Percentiles rank a stretch among this genome's conserved stretches.
phyloP scores from a whole-genome alignment of 257 asterid species.

The Nicotiana attenuata region DNA sequence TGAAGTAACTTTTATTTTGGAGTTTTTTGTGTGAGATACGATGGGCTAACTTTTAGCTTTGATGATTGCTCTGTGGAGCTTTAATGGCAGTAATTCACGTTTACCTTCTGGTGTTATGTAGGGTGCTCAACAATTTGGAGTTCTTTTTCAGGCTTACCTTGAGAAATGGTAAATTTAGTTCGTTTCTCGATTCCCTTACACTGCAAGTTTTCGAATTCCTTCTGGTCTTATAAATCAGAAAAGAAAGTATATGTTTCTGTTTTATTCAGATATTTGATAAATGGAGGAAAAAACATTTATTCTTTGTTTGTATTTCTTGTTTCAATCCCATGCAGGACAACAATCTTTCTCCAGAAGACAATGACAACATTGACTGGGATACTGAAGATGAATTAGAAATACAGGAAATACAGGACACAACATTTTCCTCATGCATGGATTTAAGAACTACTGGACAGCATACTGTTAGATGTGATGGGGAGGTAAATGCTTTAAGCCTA shows the following conservation, averaged over 20 bases:
- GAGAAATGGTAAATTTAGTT: not conserved
- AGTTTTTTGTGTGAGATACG: not conserved
- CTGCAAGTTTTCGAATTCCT: not conserved
- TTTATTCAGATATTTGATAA: not conserved
- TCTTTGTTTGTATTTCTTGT: not conserved
- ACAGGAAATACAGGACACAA: not conserved
- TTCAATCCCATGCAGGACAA: slow-evolving; percentile 17
- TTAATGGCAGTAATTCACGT: not conserved
- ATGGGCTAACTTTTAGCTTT: not conserved
- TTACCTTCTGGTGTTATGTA: not conserved
- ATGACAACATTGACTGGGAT: slow-evolving; percentile 28
- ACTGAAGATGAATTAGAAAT: slow-evolving; percentile 27
- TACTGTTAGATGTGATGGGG: not conserved
- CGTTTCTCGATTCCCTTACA: not conserved
- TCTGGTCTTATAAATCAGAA: not conserved
- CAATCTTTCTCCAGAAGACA: slow-evolving; percentile 16
- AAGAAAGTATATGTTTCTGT: not conserved
- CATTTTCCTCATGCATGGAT: not conserved
- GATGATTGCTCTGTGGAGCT: not conserved
- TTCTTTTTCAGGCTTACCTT: not conserved
- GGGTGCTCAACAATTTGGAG: not conserved
- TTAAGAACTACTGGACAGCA: not conserved
- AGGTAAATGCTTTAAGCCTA: not conserved
- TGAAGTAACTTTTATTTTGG: not conserved
- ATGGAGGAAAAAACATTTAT: not conserved